Conservation (phyloP, 2,329 filamentous ascomycete species). For the Penicillium brevicompactum region DNA sequence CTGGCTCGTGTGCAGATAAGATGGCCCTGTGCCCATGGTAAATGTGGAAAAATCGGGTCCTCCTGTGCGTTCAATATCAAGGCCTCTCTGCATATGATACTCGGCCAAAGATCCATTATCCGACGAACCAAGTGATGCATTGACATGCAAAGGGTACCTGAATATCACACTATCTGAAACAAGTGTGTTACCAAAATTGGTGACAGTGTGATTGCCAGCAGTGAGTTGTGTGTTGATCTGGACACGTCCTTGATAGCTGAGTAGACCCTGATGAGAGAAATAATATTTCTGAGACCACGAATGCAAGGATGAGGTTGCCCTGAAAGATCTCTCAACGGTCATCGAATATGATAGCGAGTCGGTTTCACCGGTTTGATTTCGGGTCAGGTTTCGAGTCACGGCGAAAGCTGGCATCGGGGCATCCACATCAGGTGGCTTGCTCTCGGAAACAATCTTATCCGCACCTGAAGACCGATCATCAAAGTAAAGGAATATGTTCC, state of each 20-base stretch:
- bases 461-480: slow-evolving; percentile 43
- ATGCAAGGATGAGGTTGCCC: slow-evolving; percentile 51
- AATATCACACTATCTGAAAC: slow-evolving; percentile 48
- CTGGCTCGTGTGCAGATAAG: slow-evolving; percentile 30
- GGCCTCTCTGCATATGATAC: slow-evolving; percentile 52
- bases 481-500: slow-evolving; percentile 79
- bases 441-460: neutral
- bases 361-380: slow-evolving; percentile 55
- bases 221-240: slow-evolving; percentile 58
- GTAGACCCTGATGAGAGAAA: slow-evolving; percentile 58
- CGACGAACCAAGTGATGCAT: slow-evolving; percentile 52
- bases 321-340: slow-evolving; percentile 57
- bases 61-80: slow-evolving; percentile 46
- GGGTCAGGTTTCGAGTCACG: slow-evolving; percentile 41
- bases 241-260: slow-evolving; percentile 57
- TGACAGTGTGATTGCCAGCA: slow-evolving; percentile 42
- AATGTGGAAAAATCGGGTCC: slow-evolving; percentile 60
- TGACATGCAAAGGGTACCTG: slow-evolving; percentile 63
- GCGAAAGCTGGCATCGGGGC: slow-evolving; percentile 50
- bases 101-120: slow-evolving; percentile 50
- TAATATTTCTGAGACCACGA: slow-evolving; percentile 63
- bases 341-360: slow-evolving; percentile 63
- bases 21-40: slow-evolving; percentile 49
- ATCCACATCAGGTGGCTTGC: slow-evolving; percentile 20
- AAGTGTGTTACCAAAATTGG: slow-evolving; percentile 34